Evolutionary conservation across 139 green algal species (phyloP).

Genomic region (Chlorella sp.): DNA sequence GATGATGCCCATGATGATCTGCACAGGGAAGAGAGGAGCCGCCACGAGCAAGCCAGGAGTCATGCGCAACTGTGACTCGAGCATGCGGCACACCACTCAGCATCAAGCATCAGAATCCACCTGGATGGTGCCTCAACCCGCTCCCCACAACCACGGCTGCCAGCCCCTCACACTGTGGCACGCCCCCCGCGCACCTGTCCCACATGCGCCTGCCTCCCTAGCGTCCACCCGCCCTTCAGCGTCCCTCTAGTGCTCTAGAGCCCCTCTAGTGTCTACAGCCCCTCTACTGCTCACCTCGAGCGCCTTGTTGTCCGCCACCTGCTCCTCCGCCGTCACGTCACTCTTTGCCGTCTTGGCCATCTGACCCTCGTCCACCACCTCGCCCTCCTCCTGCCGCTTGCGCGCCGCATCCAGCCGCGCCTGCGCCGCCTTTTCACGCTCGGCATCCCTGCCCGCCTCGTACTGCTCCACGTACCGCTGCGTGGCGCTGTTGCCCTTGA

Average conservation of each 20-base stretch:
- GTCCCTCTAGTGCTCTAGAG: no score
- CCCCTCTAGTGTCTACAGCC: no score
- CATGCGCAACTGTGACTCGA: no score
- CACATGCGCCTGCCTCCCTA: no score
- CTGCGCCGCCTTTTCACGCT: slow-evolving; percentile 28
- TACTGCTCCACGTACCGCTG: slow-evolving; percentile 47
- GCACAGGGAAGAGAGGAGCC: slow-evolving; percentile 17
- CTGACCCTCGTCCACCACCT: slow-evolving; percentile 26
- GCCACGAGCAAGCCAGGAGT: no score
- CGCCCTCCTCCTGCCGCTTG: slow-evolving; percentile 22
- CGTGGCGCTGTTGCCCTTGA: slow-evolving; percentile 77
- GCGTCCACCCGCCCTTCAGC: no score
- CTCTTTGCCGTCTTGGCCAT: slow-evolving; percentile 15
- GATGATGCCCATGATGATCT: slow-evolving; percentile 56
- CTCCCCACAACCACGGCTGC: no score
- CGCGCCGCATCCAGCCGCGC: slow-evolving; percentile 29
- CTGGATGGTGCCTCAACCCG: no score
- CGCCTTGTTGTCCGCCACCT: slow-evolving; percentile 32
- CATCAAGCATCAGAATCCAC: no score
- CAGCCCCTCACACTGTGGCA: no score
- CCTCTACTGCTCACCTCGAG: slow-evolving; percentile 24
- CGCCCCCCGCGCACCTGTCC: no score
- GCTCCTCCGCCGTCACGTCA: slow-evolving; percentile 24
- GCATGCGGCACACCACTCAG: no score
- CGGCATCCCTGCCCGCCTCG: slow-evolving; percentile 23